Evolutionary conservation across 495 filamentous ascomycete species (phyloP).

Genomic region (Physcia stellaris): DNA sequence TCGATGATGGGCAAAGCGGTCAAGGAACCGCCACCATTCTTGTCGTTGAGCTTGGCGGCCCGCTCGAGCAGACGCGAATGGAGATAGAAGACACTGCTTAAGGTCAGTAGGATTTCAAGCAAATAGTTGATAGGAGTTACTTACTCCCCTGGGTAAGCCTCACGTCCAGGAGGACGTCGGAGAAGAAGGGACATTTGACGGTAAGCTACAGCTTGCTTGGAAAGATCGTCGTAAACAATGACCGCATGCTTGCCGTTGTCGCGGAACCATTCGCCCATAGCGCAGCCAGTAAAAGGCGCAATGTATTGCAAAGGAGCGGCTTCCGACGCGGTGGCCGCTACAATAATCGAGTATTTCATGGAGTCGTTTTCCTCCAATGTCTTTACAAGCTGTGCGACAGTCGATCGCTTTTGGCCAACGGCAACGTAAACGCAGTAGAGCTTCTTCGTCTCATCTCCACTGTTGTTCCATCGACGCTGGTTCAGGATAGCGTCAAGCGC

Average conservation of each 20-base stretch:
- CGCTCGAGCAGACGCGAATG: conserved; percentile 99
- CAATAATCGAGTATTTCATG: conserved; percentile 95
- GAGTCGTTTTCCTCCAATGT: conserved; percentile 99
- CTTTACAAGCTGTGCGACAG: conserved; percentile 97
- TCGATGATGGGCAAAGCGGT: conserved; percentile 98
- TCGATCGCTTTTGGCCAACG: conserved; percentile 98
- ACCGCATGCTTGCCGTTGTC: conserved; percentile 88
- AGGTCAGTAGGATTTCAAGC: conserved; percentile 14
- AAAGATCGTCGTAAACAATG: conserved; percentile 91
- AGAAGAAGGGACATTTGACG: conserved; percentile 99
- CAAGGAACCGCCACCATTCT: conserved; percentile 88
- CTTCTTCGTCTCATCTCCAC: conserved; percentile 85
- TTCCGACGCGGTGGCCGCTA: conserved; percentile 96
- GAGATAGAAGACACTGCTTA: conserved; percentile 82
- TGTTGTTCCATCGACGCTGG: conserved; percentile 95
- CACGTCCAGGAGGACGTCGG: conserved; percentile 97
- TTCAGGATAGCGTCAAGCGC: conserved; percentile 97
- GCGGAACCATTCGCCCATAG: conserved; percentile 79
- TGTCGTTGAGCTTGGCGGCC: conserved; percentile 98
- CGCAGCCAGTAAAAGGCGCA: conserved; percentile 79
- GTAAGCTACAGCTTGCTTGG: conserved; percentile 98
- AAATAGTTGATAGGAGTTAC: conserved; percentile 13
- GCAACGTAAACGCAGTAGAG: conserved; percentile 99
- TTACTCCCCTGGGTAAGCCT: conserved; percentile 96
- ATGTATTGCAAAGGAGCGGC: conserved; percentile 90